These are phyloP conservation scores for Lipomyces spencermartinsiae DNA, from an alignment of 805 yeast species.

Conservation along the genomic window DNA sequence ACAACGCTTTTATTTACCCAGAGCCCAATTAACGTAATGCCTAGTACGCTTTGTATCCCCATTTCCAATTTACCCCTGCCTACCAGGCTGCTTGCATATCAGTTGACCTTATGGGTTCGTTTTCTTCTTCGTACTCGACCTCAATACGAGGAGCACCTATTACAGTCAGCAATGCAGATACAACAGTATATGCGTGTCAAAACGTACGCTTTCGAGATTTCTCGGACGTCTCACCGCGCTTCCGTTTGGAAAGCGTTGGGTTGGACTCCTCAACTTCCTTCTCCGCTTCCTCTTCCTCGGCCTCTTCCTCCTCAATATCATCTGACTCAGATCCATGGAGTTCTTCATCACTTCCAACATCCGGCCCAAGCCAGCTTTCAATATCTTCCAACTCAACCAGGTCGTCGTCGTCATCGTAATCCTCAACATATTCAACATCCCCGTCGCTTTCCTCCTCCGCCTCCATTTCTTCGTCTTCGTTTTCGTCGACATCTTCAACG, in stretches of 20 bases:
- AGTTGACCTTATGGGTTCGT: constrained; percentile 22
- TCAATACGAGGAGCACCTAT: constrained; percentile 63
- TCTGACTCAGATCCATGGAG: constrained; percentile 39
- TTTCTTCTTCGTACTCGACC: constrained; percentile 82
- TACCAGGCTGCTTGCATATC: constrained; percentile 17
- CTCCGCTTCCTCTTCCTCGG: constrained; percentile 51
- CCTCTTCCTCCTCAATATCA: constrained; percentile 49
- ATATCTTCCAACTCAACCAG: constrained; percentile 77
- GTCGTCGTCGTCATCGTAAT: constrained; percentile 75
- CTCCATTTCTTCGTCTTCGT: constrained; percentile 56
- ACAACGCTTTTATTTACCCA: not conserved
- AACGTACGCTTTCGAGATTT: constrained; percentile 35
- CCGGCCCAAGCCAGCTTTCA: constrained; percentile 82
- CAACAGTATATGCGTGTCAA: not conserved
- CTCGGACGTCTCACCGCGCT: constrained; percentile 16
- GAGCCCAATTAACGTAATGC: not conserved
- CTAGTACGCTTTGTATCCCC: not conserved
- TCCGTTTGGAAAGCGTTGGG: constrained; percentile 58
- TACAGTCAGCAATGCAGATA: not conserved
- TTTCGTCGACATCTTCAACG: constrained; percentile 68
- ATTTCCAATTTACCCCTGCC: not conserved
- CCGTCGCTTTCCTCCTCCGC: constrained; percentile 58
- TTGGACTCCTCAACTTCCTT: constrained; percentile 18
- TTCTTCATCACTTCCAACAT: constrained; percentile 46
- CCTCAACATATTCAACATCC: constrained; percentile 84